Conservation (phyloP, 1,284 basidiomycete genomes). For the Ganoderma sinense region DNA sequence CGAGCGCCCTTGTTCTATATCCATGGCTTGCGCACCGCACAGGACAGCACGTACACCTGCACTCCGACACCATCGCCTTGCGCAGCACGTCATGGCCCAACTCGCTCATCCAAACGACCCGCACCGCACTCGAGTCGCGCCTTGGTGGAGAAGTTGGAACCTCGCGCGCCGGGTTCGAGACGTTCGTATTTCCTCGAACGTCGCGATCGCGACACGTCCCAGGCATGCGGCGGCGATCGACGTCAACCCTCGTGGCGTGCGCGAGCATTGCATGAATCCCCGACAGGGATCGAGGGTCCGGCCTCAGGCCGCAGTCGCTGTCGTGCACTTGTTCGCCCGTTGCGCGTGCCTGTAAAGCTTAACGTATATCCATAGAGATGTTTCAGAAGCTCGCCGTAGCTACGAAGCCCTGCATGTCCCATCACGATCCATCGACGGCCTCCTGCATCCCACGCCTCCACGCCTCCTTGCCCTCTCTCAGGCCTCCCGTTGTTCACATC, state of each 20-base stretch:
- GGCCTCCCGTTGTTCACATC: background rate
- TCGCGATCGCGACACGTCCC: background rate
- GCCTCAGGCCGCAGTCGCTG: background rate
- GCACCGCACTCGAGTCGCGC: background rate
- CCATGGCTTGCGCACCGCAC: background rate
- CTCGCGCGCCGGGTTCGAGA: background rate
- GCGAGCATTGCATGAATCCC: background rate
- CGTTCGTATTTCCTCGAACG: background rate
- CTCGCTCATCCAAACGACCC: background rate
- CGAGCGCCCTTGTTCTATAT: background rate
- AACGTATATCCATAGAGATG: slow-evolving; percentile 5
- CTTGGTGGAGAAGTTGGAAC: background rate
- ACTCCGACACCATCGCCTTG: background rate
- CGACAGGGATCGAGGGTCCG: background rate
- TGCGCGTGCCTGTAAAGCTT: slow-evolving; percentile 3
- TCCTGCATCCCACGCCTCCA: background rate
- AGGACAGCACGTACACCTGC: background rate
- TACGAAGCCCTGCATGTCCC: background rate
- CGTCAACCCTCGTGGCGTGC: background rate
- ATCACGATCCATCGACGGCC: background rate
- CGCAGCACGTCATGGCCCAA: background rate
- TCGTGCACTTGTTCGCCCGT: background rate
- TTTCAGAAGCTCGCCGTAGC: slow-evolving; percentile 2
- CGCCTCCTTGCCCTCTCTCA: background rate
- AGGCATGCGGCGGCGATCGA: background rate